Base-by-base conservation (phyloP, 148 eudicot species). In the Vaccinium myrtillus region DNA sequence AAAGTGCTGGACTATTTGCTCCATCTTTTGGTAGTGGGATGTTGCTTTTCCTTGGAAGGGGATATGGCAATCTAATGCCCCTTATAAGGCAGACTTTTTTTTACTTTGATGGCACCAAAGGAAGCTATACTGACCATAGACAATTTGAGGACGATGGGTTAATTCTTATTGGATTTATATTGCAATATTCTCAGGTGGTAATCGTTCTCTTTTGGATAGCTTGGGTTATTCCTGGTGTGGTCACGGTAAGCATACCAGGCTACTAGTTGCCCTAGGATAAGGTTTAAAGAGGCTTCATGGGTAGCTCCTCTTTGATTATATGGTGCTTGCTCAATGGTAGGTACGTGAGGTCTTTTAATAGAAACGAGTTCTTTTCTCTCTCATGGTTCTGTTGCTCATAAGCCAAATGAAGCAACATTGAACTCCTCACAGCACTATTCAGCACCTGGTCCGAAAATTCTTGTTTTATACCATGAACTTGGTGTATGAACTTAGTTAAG, bases 21-120 rank as follows among this genome's bases (percentile, higher is more conserved):
- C 55, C 55, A 43, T 53, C 2, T 53, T 53, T 53, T 30, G 19
- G 39, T 27, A 4, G 74, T 13, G 32, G 74, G 74, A 69, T 30
- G 74, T 69, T 69, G 74, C 32, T 69, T 30, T 69, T 69, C 73
- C 30, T 25, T 67, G 73, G 23, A 67, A n/a, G 73, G 73, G 30
- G 70, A 63, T 63, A 23, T n/a, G 27, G 12, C 6, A 12, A 67
- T 9, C 36, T 23, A 67, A 7, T 32, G 73, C 32, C 32, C 36
- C 23, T 67, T 67, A 10, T 3, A 25, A 67, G 36, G 32, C 15
- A 25, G 11, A 36, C 30, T 11, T 25, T 11, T 11, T 11, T 25
- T 67, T 63, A 30, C 14, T 63, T 63, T 1, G 70, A 8, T 3
- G 70, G 73, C 36, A 67, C 25, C 73, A 32, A 67, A 4, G 73